These are phyloP conservation scores for Trypanosoma cruzi DNA, from an alignment of 208 protist species.

Conservation along the genomic window DNA sequence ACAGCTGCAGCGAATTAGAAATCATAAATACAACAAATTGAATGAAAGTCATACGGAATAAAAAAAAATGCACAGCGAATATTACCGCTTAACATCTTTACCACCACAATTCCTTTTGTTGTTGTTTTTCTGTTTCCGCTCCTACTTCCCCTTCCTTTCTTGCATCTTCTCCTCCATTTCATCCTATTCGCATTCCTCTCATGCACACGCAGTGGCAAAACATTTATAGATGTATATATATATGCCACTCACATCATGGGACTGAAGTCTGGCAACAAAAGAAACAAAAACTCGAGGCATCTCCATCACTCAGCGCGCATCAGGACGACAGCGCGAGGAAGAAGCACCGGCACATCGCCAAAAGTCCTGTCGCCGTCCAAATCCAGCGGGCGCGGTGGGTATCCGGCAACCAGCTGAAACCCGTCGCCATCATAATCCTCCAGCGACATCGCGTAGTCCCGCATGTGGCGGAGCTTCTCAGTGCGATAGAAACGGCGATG, in stretches of 20 bases:
- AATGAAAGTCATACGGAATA: conserved; percentile 3
- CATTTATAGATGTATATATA: not conserved
- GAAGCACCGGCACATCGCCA: conserved; percentile 51
- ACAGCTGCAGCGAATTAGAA: not conserved
- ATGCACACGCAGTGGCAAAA: conserved; percentile 1
- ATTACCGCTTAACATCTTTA: not conserved
- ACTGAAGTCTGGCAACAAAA: not conserved
- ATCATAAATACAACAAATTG: not conserved
- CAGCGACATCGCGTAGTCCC: conserved; percentile 54
- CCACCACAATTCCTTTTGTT: not conserved
- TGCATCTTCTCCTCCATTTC: not conserved
- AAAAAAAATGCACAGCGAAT: not conserved
- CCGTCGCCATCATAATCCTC: conserved; percentile 46
- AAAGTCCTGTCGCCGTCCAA: conserved; percentile 49
- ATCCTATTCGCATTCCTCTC: not conserved
- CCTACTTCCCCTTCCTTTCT: not conserved
- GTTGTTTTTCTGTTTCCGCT: not conserved
- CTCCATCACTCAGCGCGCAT: conserved; percentile 29
- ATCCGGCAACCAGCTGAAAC: conserved; percentile 69
- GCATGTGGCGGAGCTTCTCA: conserved; percentile 54
- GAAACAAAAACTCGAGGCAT: not conserved
- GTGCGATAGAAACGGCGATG: conserved; percentile 64
- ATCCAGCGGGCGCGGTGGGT: conserved; percentile 55
- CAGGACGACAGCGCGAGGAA: conserved; percentile 66
- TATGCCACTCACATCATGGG: not conserved